These are phyloP conservation scores for Puccinia hordei DNA, from an alignment of 1,284 basidiomycete species.

Conservation along the genomic window DNA sequence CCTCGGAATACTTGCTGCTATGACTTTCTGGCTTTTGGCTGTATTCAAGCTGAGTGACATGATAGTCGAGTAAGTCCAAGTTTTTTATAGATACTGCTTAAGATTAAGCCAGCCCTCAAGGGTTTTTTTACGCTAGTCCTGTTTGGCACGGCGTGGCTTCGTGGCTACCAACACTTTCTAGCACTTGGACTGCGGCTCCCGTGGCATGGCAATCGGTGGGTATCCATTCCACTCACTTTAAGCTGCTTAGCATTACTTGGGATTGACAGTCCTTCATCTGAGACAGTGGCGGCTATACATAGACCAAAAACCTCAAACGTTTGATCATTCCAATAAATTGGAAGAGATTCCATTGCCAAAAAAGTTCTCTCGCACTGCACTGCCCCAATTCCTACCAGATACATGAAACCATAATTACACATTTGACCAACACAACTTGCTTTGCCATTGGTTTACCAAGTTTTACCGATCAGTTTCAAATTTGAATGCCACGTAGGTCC, in stretches of 20 bases:
- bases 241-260: not conserved
- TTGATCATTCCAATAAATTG: not conserved
- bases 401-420: too few species aligned
- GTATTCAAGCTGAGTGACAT: slow-evolving; percentile 6
- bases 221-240: not conserved
- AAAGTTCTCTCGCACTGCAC: too few species aligned
- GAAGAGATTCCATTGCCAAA: not conserved
- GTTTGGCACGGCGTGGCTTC: slow-evolving; percentile 6
- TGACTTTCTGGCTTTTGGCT: not conserved
- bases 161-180: not conserved
- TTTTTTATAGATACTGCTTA: not conserved
- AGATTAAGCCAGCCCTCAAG: not conserved
- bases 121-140: not conserved
- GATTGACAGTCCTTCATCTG: not conserved
- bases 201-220: slow-evolving; percentile 4
- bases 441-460: too few species aligned
- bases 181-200: slow-evolving; percentile 9
- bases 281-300: not conserved
- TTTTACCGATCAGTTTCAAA: too few species aligned
- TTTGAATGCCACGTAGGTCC: too few species aligned
- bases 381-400: too few species aligned
- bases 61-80: not conserved
- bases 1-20: not conserved
- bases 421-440: too few species aligned
- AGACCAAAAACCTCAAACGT: not conserved